Conservation (phyloP, 345 rosid species). For the Salix dunnii region DNA sequence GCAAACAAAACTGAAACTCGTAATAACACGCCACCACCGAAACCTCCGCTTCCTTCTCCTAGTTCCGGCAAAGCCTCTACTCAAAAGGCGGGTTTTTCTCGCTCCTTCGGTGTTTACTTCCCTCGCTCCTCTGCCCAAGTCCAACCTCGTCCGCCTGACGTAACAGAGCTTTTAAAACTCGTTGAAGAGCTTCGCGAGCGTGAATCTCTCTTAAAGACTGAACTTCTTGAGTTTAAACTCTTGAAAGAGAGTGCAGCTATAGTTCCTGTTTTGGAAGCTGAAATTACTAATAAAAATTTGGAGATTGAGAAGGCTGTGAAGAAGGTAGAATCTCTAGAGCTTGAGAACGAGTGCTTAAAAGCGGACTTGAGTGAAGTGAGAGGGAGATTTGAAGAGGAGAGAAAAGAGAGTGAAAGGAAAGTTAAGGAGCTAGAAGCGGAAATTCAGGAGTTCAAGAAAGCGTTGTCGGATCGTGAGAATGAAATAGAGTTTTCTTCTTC, state of each 20-base stretch:
- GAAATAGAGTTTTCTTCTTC: slow-evolving; percentile 53
- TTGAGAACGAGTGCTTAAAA: slow-evolving; percentile 45
- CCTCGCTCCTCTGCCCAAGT: slow-evolving; percentile 96
- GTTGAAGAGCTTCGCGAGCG: slow-evolving; percentile 77
- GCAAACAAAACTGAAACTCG: slow-evolving; percentile 21
- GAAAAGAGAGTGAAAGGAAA: slow-evolving; percentile 34
- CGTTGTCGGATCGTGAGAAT: slow-evolving; percentile 40
- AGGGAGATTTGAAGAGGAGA: slow-evolving; percentile 30
- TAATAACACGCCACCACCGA: slow-evolving; percentile 23
- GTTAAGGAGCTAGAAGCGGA: slow-evolving; percentile 48
- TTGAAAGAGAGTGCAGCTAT: slow-evolving; percentile 68
- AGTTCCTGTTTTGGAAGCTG: slow-evolving; percentile 63
- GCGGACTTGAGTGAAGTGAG: slow-evolving; percentile 28
- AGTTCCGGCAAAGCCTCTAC: slow-evolving; percentile 27
- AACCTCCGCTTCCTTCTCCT: slow-evolving; percentile 44
- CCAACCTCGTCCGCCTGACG: slow-evolving; percentile 83
- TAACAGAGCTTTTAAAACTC: slow-evolving; percentile 61
- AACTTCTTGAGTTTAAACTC: slow-evolving; percentile 69
- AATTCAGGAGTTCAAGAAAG: slow-evolving; percentile 47
- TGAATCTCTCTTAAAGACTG: slow-evolving; percentile 63
- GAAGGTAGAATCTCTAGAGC: slow-evolving; percentile 39
- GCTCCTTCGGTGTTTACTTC: slow-evolving; percentile 81
- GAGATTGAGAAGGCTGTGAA: slow-evolving; percentile 37
- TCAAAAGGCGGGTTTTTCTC: slow-evolving; percentile 51
- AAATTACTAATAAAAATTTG: slow-evolving; percentile 35